Base-by-base conservation (phyloP, 129 eudicot species). In the Arctium minus region DNA sequence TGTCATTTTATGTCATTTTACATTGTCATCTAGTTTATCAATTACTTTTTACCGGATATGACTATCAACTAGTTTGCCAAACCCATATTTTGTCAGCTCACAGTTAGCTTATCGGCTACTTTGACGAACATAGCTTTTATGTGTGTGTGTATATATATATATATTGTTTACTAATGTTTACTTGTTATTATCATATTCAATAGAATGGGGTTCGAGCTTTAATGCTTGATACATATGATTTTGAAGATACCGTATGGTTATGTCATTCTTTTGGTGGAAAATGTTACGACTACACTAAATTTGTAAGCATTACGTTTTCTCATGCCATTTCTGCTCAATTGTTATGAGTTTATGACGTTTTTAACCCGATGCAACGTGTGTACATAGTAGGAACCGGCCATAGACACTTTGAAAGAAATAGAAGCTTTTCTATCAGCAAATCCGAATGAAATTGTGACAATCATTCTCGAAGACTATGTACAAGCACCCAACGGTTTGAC, bases 121-220 rank as follows among this genome's bases (percentile, higher is more conserved):
- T 60, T 17, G 2, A 4, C 29, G 17, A 60, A 60, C 8, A 60
- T n/a, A 60, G 29, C 22, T 60, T 60, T 60, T 60, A 29, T 17
- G 68, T 60, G 1, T 17, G 68, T 17, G 68, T 60, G 1, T 15
- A 13, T 56, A 5, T 56, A 6, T 53, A 13, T 53, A 3, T 56
- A 56, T 56, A 11, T 38, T 38, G 33, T 39, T 64, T 65, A 64
- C 75, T 69, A 53, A 39, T 18, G 18, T 44, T 75, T 48, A 56
- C 74, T 22, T 46, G 35, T 65, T 79, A 42, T 53, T 70, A 44
- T 83, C 29, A 29, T 27, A 33, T 37, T 64, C 73, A 83, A 27
- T 17, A 95, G 99, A 89, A 95, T 7, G 99, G 99, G 36, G 99
- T 93, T 77, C 99, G 99, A 13, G 99, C 88, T 39, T 88, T 95